Base-by-base conservation (phyloP, 176 grass and related monocot genomes). In the Paspalum notatum region DNA sequence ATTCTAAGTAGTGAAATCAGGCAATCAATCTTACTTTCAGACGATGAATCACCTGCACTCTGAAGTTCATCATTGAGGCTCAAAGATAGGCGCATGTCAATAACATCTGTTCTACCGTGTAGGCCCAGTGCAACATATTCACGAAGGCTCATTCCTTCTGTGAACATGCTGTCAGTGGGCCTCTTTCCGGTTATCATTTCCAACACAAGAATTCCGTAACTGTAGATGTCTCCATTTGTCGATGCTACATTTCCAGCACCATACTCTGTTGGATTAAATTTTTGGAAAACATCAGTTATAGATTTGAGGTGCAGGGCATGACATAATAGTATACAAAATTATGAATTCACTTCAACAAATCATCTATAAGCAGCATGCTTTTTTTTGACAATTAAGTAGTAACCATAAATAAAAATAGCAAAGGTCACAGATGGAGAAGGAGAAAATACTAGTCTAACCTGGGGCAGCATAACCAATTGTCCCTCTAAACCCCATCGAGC, bases 181-280 rank as follows among this genome's bases (percentile, higher is more conserved):
- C 59, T 71, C 27, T 56, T 85, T 5, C 72, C 82, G 0, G 76
- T 88, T 20, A 79, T 3, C 7, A 71, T 88, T 58, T 91, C 89
- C 41, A 91, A 41, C 4, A 91, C 27, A 2, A 91, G 58, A 66
- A 91, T 85, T n/a, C 82, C 81, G 15, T 60, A 91, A 20, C 80
- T 88, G 26, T 82, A 84, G 37, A 81, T 69, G 7, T 87, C 89
- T 45, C 89, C 89, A 44, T 76, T 37, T 0, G 42, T 77, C 1
- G 81, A 87, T 0, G 55, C 85, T 24, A 39, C 62, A 9, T 76
- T 84, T 4, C 81, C 89, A 24, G 24, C 60, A 45, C 81, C 82
- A 50, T 91, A 82, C 27, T 82, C 80, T 76, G 55, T 43, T 58
- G 53, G 20, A 75, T 43, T 44, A 1, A 13, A 14, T 21, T 12